Percentiles rank a stretch among this genome's conserved stretches.
Conservation (phyloP, 1,284 basidiomycete genomes). For the Boletellus sp. region DNA sequence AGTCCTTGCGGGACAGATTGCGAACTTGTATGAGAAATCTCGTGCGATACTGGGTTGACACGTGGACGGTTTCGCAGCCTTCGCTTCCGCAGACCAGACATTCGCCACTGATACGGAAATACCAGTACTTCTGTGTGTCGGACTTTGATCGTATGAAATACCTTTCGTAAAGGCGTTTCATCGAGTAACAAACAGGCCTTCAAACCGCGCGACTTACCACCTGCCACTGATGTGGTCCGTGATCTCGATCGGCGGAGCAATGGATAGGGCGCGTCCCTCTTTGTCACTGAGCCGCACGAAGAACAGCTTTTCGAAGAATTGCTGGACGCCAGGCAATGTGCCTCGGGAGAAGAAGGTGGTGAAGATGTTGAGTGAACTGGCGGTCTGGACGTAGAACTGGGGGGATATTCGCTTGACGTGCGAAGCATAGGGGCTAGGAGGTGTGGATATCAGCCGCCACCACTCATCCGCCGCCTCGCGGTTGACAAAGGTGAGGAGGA, state of each 20-base stretch:
- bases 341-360: background rate
- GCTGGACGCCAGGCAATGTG: background rate
- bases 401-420: background rate
- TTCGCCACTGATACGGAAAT: background rate
- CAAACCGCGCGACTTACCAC: background rate
- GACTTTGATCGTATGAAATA: background rate
- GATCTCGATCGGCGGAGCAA: background rate
- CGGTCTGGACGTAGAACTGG: slow-evolving; percentile 2
- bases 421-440: background rate
- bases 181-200: background rate
- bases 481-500: slow-evolving; percentile 2
- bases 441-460: slow-evolving; percentile 2
- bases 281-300: background rate
- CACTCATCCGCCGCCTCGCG: slow-evolving; percentile 5
- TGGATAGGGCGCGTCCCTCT: background rate
- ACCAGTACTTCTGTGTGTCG: background rate
- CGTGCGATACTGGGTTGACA: background rate
- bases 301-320: background rate
- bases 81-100: background rate
- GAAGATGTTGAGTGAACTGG: background rate
- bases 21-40: background rate
- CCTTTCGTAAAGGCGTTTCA: background rate
- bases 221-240: slow-evolving; percentile 8
- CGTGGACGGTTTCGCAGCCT: background rate
- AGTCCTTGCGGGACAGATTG: background rate